Conservation (phyloP, 2,329 filamentous ascomycete genomes). For the Sordariomycetes sp. region DNA sequence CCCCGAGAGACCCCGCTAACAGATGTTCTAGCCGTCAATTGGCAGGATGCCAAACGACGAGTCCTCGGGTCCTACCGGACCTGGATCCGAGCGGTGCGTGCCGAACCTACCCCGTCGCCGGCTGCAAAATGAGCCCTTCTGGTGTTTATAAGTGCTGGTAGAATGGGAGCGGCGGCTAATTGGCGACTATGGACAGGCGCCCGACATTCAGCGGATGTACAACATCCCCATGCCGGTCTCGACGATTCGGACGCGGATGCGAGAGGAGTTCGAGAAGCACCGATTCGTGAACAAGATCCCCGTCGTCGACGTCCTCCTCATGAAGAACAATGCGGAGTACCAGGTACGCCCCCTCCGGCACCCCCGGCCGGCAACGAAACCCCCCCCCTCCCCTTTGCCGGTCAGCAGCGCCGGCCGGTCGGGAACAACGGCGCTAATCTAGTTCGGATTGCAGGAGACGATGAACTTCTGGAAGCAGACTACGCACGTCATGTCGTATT, state of each 20-base stretch:
- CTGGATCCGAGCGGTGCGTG: constrained; percentile 89
- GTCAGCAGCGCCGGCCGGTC: background rate
- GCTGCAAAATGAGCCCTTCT: background rate
- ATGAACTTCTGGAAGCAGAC: constrained; percentile 99
- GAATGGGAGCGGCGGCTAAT: background rate
- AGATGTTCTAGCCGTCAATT: constrained; percentile 58
- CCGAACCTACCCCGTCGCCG: background rate
- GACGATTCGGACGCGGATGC: constrained; percentile 78
- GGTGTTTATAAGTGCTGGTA: background rate
- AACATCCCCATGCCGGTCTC: constrained; percentile 80
- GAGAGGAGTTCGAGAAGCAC: constrained; percentile 94
- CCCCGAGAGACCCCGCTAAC: constrained; percentile 19
- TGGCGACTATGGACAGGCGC: constrained; percentile 49
- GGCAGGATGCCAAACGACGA: constrained; percentile 75
- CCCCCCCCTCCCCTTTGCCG: background rate
- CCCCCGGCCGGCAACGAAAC: background rate
- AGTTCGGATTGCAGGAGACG: constrained; percentile 55
- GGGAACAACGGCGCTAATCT: background rate
- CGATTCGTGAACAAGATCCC: constrained; percentile 82
- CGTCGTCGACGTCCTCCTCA: constrained; percentile 79
- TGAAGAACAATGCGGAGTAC: constrained; percentile 85
- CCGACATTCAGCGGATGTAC: constrained; percentile 97
- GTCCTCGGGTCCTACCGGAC: constrained; percentile 84
- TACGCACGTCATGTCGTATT: constrained; percentile 92
- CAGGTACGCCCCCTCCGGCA: constrained; percentile 61